Percentiles rank a stretch among this genome's conserved stretches.
Conservation (phyloP, 2,329 filamentous ascomycete genomes). For the Aspergillus clavatus region DNA sequence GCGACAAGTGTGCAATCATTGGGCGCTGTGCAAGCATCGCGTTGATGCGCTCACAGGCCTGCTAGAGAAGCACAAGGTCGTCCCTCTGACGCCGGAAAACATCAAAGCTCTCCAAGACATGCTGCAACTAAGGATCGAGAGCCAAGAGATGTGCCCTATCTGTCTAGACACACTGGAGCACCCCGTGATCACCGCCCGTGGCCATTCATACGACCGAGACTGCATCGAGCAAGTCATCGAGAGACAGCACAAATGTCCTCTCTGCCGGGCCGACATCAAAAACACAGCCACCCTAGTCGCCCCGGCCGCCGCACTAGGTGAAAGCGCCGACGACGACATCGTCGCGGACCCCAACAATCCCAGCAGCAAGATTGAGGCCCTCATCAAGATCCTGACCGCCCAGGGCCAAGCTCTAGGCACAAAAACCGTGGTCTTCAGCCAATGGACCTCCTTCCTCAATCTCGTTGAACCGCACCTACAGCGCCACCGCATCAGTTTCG, state of each 20-base stretch:
- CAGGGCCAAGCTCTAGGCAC: conserved; percentile 60
- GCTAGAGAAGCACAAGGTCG: conserved; percentile 62
- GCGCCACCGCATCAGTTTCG: conserved; percentile 57
- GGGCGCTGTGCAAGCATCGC: conserved; percentile 72
- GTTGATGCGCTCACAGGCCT: conserved; percentile 67
- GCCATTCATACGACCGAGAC: conserved; percentile 68
- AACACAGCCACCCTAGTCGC: conserved; percentile 60
- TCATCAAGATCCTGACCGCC: conserved; percentile 69
- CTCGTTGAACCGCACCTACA: conserved; percentile 66
- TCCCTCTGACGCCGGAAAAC: conserved; percentile 69
- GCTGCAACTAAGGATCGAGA: conserved; percentile 71
- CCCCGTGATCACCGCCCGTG: conserved; percentile 80
- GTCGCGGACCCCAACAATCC: conserved; percentile 59
- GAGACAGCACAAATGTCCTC: conserved; percentile 73
- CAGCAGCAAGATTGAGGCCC: conserved; percentile 77
- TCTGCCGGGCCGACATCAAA: conserved; percentile 68
- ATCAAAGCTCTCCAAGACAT: conserved; percentile 66
- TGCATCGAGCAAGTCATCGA: conserved; percentile 74
- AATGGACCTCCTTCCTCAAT: conserved; percentile 75
- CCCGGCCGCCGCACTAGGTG: conserved; percentile 56
- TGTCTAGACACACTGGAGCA: conserved; percentile 68
- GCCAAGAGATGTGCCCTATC: conserved; percentile 75
- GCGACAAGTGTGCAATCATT: conserved; percentile 83
- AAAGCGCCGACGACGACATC: conserved; percentile 43
- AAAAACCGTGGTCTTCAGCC: conserved; percentile 77